Base-by-base conservation (phyloP, 2,329 filamentous ascomycete species). In the Botrytis galanthina region DNA sequence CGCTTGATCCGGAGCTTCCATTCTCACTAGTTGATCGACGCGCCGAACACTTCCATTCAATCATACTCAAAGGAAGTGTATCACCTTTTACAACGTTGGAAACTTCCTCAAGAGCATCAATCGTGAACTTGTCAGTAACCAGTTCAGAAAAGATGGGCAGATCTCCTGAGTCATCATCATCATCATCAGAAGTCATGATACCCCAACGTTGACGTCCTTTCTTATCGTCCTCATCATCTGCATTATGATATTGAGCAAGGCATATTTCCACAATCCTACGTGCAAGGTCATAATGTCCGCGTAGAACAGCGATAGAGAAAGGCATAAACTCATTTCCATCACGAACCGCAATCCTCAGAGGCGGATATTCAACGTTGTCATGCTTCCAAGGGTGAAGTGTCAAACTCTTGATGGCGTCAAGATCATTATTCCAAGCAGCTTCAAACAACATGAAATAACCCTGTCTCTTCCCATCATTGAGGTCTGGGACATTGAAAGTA, bases 51-150 rank as follows among this genome's bases (percentile, higher is more conserved):
- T 1, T 1, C 80, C 81, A 84, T 7, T 79, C 76, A 8, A 94
- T 80, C 73, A 92, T 80, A 0, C 81, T 75, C 1, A 87, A 79
- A 2, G 93, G 90, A 51, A 85, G 85, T 14, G 86, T 82, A 26
- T 84, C 82, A 73, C 91, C 92, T 79, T 92, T 90, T 74, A 94
- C 91, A 72, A 91, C 86, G 79, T 87, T 90, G 0, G 88, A 88
- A 6, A 92, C 85, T 76, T 93, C 87, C 0, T 92, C 92, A 73
- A 96, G 86, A 77, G 93, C 89, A 26, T 96, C 92, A 70, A 95
- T 87, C 0, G 93, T 96, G 80, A 92, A 93, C 51, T 87, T 85
- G 20, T 91, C 88, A 76, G 91, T 87, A 42, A 93, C 83, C 59
- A 90, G 84, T 74, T 91, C 86, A 57, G 83, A 83, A 67, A 87